Evolutionary conservation across 331 rosid genomes (phyloP), one percentile per base, ranked within the genome.

Genomic region (Quercus tomentella): DNA sequence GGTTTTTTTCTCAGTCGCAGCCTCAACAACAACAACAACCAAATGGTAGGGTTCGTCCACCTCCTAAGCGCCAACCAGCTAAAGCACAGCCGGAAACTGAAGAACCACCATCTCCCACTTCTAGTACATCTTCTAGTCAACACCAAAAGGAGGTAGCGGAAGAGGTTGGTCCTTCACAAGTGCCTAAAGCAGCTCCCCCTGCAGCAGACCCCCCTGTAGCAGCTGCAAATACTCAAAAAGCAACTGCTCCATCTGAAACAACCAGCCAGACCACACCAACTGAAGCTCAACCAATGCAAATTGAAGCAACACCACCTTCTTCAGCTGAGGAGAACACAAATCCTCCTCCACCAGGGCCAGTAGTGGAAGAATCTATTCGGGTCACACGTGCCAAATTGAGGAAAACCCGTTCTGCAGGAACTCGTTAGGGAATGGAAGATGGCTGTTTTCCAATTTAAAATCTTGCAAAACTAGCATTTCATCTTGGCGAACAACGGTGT

Each of bases 91-190:
- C 86, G 52, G 78, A 76, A 49, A 86, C 81, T 2, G 95, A 88
- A 84, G 96, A 91, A 58, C 93, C 94, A 3, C 91, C 99, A 35
- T 91, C 99, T 84, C 94, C 98, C 76, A 69, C 97, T 61, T 89
- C 96, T 31, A 94, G 97, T 82, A 90, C 92, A 77, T 70, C 99
- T 72, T 95, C 97, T 33, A 90, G 90, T 74, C 93, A 91, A 60
- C 83, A 73, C 84, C 94, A 90, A 85, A 88, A 82, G 87, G 97
- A 91, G 73, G 89, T 92, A 80, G 87, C 78, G 15, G 97, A 95
- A 76, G 97, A 89, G 77, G 79, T 90, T 83, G 87, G 81, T 56
- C 73, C 88, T 68, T 74, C 87, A 17, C 67, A 89, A 82, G 90
- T 66, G 55, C 84, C 87, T 73, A 91, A 88, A 88, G 82, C 85